These are phyloP conservation scores for Pilasporangium apinafurcum DNA, from an alignment of 352 stramenopile genomes.

Conservation along the genomic window DNA sequence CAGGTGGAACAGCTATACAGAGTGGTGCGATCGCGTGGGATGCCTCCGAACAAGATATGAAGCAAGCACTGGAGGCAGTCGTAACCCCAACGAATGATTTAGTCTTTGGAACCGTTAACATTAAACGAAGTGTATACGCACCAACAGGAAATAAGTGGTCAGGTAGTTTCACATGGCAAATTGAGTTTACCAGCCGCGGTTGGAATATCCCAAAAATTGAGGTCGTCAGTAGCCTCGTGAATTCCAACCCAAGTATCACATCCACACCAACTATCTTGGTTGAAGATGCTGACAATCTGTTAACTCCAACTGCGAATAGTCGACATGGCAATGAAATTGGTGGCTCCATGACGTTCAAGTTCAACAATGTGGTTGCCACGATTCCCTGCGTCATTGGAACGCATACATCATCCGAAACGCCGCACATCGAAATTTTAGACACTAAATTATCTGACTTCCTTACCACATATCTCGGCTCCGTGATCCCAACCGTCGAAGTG, in stretches of 20 bases:
- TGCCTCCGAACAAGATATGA: constrained; percentile 50
- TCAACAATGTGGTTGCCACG: constrained; percentile 27
- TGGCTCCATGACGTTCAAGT: constrained; percentile 72
- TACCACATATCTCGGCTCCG: constrained; percentile 17
- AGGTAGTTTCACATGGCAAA: constrained; percentile 91
- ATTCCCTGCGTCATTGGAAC: constrained; percentile 30
- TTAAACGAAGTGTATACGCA: constrained; percentile 80
- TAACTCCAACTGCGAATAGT: constrained; percentile 58
- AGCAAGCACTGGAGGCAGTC: constrained; percentile 43
- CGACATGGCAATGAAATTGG: constrained; percentile 89
- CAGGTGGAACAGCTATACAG: constrained; percentile 7
- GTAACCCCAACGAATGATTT: constrained; percentile 24
- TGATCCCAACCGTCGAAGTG: constrained; percentile 40
- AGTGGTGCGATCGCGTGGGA: constrained; percentile 67
- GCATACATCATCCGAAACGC: constrained; percentile 20
- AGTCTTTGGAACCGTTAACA: constrained; percentile 84
- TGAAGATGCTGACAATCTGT: constrained; percentile 31
- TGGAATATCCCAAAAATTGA: constrained; percentile 85
- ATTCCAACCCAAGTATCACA: constrained; percentile 11
- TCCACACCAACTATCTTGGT: constrained; percentile 21
- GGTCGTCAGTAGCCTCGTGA: constrained; percentile 13
- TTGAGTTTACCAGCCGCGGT: constrained; percentile 85
- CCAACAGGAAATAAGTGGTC: constrained; percentile 87
- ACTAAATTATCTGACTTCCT: constrained; percentile 35
- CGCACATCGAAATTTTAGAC: constrained; percentile 24